A percentile compares a stretch with the other conserved stretches of the same genome.
These are phyloP conservation scores for Zangia roseola DNA, from an alignment of 768 basidiomycete genomes.

Conservation along the genomic window DNA sequence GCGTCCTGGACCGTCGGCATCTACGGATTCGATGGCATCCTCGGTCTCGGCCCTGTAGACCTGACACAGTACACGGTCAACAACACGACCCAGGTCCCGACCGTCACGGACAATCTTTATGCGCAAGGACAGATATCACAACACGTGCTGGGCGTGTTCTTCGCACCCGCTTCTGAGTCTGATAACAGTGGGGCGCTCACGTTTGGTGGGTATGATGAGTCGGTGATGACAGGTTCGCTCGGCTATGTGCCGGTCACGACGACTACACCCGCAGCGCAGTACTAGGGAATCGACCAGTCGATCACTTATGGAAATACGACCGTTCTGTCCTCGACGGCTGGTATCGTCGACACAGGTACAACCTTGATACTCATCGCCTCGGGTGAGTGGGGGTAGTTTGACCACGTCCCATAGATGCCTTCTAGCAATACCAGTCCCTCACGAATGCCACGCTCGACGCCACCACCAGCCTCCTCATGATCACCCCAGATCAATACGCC, in stretches of 20 bases:
- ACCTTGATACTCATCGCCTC: conserved; percentile 24
- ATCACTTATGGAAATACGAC: conserved; percentile 26
- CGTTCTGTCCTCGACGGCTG: conserved; percentile 25
- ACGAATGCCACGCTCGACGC: conserved; percentile 27
- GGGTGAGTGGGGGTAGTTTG: conserved; percentile 7
- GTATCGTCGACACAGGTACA: conserved; percentile 36
- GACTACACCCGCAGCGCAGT: conserved; percentile 20
- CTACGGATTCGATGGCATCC: conserved; percentile 37
- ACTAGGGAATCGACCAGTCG: conserved; percentile 34
- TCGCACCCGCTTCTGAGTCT: conserved; percentile 23
- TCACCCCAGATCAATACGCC: conserved; percentile 22
- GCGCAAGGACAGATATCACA: conserved; percentile 27
- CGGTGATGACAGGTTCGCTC: conserved; percentile 11
- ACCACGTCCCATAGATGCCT: conserved; percentile 22
- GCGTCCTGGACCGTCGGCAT: conserved; percentile 29
- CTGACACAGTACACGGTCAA: conserved; percentile 29
- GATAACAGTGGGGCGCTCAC: conserved; percentile 24
- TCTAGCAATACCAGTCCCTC: conserved; percentile 13
- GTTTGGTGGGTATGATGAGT: conserved; percentile 27
- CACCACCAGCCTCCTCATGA: conserved; percentile 24
- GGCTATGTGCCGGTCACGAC: conserved; percentile 25
- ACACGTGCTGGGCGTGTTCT: conserved; percentile 34
- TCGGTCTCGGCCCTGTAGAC: conserved; percentile 35
- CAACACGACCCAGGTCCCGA: conserved; percentile 22
- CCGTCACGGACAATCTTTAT: conserved; percentile 36